Evolutionary conservation across 345 rosid genomes (phyloP).

Genomic region (Corchorus olitorius): DNA sequence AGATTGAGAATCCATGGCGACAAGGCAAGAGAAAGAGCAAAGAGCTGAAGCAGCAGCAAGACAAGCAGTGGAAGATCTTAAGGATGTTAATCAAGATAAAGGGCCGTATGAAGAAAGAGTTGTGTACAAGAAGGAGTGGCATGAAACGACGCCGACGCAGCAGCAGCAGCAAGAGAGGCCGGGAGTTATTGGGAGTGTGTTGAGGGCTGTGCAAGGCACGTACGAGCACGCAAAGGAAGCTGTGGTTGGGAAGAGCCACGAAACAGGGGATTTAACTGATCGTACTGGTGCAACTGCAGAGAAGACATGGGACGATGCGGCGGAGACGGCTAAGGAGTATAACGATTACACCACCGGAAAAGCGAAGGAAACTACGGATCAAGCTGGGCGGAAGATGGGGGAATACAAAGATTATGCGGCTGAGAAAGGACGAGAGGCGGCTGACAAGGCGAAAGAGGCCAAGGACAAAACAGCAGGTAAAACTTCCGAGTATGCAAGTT

Average conservation of each 20-base stretch:
- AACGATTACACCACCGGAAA: conserved; percentile 24
- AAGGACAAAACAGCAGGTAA: not conserved
- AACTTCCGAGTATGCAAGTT: not conserved
- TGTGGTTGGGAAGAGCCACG: conserved; percentile 51
- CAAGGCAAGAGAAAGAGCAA: conserved; percentile 48
- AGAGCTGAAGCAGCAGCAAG: conserved; percentile 59
- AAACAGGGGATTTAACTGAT: conserved; percentile 23
- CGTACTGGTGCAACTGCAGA: not conserved
- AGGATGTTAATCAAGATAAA: conserved; percentile 39
- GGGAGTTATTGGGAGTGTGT: conserved; percentile 59
- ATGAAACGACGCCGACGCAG: conserved; percentile 5
- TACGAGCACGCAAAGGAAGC: conserved; percentile 63
- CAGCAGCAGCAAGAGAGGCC: conserved; percentile 46
- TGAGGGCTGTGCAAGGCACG: conserved; percentile 56
- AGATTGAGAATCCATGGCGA: conserved; percentile 42
- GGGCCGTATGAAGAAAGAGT: conserved; percentile 12
- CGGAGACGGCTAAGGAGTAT: conserved; percentile 20
- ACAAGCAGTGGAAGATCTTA: conserved; percentile 44
- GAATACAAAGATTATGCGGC: conserved; percentile 25
- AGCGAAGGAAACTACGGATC: conserved; percentile 16
- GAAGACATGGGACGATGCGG: conserved; percentile 27
- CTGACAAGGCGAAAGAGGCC: not conserved
- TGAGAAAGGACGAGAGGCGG: not conserved
- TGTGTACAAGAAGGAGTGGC: not conserved
- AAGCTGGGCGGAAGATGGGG: conserved; percentile 47